Base-by-base conservation (phyloP, 805 yeast species). In the Lachancea waltii region DNA sequence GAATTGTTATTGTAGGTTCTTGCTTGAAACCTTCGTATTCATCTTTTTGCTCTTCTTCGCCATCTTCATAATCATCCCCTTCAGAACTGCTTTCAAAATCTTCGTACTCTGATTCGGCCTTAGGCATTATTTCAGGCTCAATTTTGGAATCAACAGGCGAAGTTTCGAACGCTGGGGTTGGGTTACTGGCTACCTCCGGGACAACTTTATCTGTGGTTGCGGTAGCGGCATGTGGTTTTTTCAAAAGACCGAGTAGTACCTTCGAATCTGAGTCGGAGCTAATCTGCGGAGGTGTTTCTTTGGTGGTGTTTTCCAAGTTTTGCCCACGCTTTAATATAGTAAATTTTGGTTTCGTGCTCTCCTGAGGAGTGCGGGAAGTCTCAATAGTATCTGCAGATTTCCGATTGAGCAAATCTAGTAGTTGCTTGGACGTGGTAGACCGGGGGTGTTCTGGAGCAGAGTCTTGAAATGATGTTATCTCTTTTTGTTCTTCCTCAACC, bases 41-140 rank as follows among this genome's bases (percentile, higher is more conserved):
- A n/a, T n/a, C n/a, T n/a, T n/a, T n/a, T n/a, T n/a, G n/a, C n/a
- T 25, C 30, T 14, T 54, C 57, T 19, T 50, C 52, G 13, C 45
- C 50, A n/a, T 45, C 43, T 14, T 43, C 50, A 13, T 28, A 27
- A 7, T 10, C 17, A 4, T 28, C 50, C 9, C 43, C 46, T n/a
- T 48, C 56, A 2, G 58, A 51, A 32, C 53, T 44, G 33, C 53
- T 50, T 46, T 56, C 59, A 35, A 57, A 60, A 17, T 49, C 57
- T 23, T 52, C 58, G 29, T 58, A 54, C 17, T 37, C 41, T 7
- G 38, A 35, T 4, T 11, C 29, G n/a, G 25, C 37, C 8, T 19
- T 26, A 7, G 5, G 25, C 13, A n/a, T n/a, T n/a, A n/a, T n/a
- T n/a, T n/a, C n/a, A n/a, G n/a, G n/a, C n/a, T n/a, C n/a, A n/a